Evolutionary conservation across 495 filamentous ascomycete species (phyloP).

Genomic region (Neurospora sp.): DNA sequence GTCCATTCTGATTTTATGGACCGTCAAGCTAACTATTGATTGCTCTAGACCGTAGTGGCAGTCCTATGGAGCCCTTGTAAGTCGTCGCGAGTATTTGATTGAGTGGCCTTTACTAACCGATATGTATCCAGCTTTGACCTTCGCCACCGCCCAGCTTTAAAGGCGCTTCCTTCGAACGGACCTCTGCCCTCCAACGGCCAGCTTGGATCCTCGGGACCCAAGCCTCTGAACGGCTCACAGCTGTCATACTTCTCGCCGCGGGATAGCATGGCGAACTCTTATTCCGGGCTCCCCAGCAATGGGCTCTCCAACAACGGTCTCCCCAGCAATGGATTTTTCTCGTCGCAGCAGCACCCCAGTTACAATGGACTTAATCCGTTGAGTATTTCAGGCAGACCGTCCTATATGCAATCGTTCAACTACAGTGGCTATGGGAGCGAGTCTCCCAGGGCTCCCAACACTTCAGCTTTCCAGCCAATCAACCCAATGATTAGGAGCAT

Average conservation of each 20-base stretch:
- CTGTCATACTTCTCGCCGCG: constrained; percentile 6
- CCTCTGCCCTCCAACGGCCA: constrained; percentile 14
- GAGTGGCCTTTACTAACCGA: not conserved
- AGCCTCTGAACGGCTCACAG: constrained; percentile 3
- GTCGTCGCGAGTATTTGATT: not conserved
- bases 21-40: constrained; percentile 3
- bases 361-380: constrained; percentile 33
- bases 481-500: constrained; percentile 7
- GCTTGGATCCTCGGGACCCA: constrained; percentile 5
- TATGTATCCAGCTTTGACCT: constrained; percentile 9
- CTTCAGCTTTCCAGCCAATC: constrained; percentile 14
- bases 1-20: not conserved
- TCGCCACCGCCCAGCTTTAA: constrained; percentile 14
- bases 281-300: constrained; percentile 10
- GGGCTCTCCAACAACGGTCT: constrained; percentile 14
- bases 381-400: constrained; percentile 23
- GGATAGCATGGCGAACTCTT: constrained; percentile 6
- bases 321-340: constrained; percentile 20
- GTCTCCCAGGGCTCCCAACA: constrained; percentile 13
- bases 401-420: constrained; percentile 21
- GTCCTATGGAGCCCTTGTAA: constrained; percentile 15
- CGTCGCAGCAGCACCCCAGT: constrained; percentile 20
- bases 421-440: constrained; percentile 22
- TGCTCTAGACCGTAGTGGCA: constrained; percentile 15
- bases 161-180: constrained; percentile 14